Conservation (phyloP, 2,329 filamentous ascomycete species). For the Fulvia fulva region DNA sequence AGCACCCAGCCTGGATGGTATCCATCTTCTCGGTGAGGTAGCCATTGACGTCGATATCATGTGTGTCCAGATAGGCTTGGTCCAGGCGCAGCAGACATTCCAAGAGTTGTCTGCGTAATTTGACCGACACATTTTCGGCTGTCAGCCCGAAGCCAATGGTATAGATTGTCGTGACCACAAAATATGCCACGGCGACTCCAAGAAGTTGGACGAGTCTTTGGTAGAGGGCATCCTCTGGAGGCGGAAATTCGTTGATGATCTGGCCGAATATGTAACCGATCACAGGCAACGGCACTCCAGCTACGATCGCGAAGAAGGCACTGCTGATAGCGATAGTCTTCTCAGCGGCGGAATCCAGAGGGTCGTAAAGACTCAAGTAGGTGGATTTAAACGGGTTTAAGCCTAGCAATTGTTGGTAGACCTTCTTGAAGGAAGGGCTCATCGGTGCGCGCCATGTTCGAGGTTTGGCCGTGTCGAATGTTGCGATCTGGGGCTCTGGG, state of each 20-base stretch:
- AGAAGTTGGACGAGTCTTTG: conserved; percentile 43
- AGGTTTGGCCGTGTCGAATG: conserved; percentile 2
- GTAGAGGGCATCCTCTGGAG: conserved; percentile 41
- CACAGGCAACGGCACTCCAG: conserved; percentile 40
- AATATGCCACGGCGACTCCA: conserved; percentile 46
- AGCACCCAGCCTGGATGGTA: conserved; percentile 39
- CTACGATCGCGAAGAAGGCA: conserved; percentile 36
- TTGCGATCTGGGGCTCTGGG: not conserved
- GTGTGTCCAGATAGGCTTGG: conserved; percentile 50
- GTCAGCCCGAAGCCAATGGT: conserved; percentile 49
- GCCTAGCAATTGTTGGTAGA: conserved; percentile 37
- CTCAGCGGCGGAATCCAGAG: conserved; percentile 41
- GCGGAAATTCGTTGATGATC: conserved; percentile 50
- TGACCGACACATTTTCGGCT: conserved; percentile 48
- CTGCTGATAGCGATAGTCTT: conserved; percentile 34
- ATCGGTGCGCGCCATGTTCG: conserved; percentile 6
- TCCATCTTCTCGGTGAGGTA: conserved; percentile 41
- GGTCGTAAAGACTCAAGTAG: conserved; percentile 47
- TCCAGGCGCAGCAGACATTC: conserved; percentile 49
- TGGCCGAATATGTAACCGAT: conserved; percentile 46
- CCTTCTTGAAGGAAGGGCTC: conserved; percentile 5
- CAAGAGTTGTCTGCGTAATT: conserved; percentile 45
- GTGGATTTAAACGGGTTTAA: conserved; percentile 46
- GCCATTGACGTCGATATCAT: conserved; percentile 48
- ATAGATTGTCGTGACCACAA: conserved; percentile 49